A percentile compares a stretch with the other conserved stretches of the same genome.
Evolutionary conservation across 1,284 basidiomycete genomes (phyloP).

Genomic region (Cutaneotrichosporon sp.): DNA sequence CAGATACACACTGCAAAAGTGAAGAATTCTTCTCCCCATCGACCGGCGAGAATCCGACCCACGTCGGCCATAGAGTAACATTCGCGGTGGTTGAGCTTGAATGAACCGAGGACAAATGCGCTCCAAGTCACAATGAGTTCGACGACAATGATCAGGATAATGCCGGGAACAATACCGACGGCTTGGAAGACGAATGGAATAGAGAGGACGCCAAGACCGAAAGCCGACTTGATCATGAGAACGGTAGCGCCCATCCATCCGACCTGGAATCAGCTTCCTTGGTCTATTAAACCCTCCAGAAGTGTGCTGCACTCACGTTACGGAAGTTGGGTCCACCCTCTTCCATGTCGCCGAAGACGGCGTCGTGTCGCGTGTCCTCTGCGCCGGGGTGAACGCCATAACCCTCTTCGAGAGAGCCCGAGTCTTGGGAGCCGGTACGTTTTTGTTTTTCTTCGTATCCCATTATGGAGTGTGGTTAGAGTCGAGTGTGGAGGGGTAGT

Average conservation of each 20-base stretch:
- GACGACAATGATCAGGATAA: conserved; percentile 56
- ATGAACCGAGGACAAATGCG: conserved; percentile 24
- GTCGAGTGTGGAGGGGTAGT: not conserved
- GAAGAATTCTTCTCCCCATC: conserved; percentile 26
- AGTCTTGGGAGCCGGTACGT: not conserved
- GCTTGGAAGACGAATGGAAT: conserved; percentile 60
- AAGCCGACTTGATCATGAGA: conserved; percentile 63
- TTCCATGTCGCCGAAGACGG: conserved; percentile 36
- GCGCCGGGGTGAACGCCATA: not conserved
- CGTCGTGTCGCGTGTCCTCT: conserved; percentile 22
- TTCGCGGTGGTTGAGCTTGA: conserved; percentile 33
- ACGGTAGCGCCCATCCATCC: conserved; percentile 41
- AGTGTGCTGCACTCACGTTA: conserved; percentile 22
- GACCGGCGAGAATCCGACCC: conserved; percentile 27
- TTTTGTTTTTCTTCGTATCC: not conserved
- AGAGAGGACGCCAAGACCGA: conserved; percentile 62
- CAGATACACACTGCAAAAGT: conserved; percentile 24
- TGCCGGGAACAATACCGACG: conserved; percentile 59
- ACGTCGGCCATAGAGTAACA: conserved; percentile 37
- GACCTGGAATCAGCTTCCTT: conserved; percentile 16
- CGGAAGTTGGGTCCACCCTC: conserved; percentile 36
- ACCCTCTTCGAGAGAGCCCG: not conserved
- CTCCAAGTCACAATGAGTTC: conserved; percentile 45
- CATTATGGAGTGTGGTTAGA: not conserved
- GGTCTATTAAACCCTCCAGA: not conserved